These are phyloP conservation scores for Magnusiomyces paraingens DNA, from an alignment of 1,139 yeast genomes.

Conservation along the genomic window DNA sequence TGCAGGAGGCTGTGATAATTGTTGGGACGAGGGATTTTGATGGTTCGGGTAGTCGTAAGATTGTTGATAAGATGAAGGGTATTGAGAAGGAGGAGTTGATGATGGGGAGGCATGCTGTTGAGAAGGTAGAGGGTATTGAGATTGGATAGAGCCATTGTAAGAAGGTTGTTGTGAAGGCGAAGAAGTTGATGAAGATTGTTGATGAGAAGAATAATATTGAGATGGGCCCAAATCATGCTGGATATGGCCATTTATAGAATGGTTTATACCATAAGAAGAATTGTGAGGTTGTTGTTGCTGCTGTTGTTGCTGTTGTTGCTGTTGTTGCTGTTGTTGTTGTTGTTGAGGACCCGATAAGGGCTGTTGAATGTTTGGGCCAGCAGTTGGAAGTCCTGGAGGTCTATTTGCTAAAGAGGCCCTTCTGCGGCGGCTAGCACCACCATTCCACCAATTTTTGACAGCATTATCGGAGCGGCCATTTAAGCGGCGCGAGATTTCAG, in stretches of 20 bases:
- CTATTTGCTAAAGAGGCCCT: slow-evolving; percentile 36
- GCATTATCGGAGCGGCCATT: slow-evolving; percentile 88
- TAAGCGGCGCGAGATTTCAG: slow-evolving; percentile 82
- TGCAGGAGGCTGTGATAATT: neutral
- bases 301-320: slow-evolving; percentile 17
- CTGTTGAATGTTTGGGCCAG: slow-evolving; percentile 13
- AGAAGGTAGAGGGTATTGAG: slow-evolving; percentile 2
- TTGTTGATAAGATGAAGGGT: neutral
- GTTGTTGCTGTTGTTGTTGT: slow-evolving; percentile 15
- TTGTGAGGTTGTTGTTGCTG: slow-evolving; percentile 10
- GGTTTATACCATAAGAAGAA: neutral
- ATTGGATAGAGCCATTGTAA: neutral
- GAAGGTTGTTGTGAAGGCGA: slow-evolving; percentile 3
- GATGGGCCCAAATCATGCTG: neutral
- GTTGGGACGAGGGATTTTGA: no score
- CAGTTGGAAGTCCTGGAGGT: neutral
- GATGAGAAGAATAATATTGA: neutral
- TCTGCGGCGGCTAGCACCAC: slow-evolving; percentile 76
- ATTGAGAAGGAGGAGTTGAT: slow-evolving; percentile 10
- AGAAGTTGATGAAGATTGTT: neutral
- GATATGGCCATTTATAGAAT: neutral
- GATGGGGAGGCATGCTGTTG: slow-evolving; percentile 9
- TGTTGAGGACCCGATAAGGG: slow-evolving; percentile 12
- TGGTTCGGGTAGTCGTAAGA: no score
- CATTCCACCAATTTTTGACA: slow-evolving; percentile 96